Evolutionary conservation across 805 yeast genomes (phyloP), one percentile per base, ranked within the genome.

Genomic region (Barnettozyma californica): DNA sequence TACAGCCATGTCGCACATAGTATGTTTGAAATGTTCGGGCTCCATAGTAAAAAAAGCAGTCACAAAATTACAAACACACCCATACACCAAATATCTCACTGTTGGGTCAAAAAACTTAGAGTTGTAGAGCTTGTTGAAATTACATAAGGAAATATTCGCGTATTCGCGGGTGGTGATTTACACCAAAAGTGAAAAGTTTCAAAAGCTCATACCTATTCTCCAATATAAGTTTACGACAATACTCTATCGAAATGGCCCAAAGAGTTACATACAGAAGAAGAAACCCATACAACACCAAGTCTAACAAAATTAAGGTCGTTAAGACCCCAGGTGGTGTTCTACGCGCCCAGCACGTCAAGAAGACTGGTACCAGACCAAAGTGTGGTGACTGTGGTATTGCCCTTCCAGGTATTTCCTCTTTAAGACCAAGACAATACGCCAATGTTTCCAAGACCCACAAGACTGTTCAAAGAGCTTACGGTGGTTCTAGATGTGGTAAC

Each of bases 261-360:
- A 92, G 99, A 85, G 95, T 91, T 77, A 90, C 97, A 65, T 91
- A 83, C 87, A 89, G 97, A 86, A 89, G 95, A 84, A 88, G 96
- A 84, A 91, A 90, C 77, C 96, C 97, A 80, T 91, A 90, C 96
- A 94, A 94, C 96, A 91, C 99, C 85, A 86, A 84, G 78, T 94
- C 99, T 67, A 94, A 94, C 96, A 88, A 87, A 82, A 92, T 94
- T 83, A 92, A 87, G 92, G 95, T 92, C 77, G 96, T 92, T 69
- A 94, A 92, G 89, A 94, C 99, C 78, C 99, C 99, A 78, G 99
- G 99, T 84, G 98, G 98, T 73, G 86, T 85, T 77, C 84, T 94
- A 77, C 84, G 90, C 73, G 96, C 96, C 72, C 97, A 91, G 77
- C 99, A 94, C 81, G 80, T 89, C 70, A 87, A 87, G 84, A 89